A percentile compares a stretch with the other conserved stretches of the same genome.
phyloP scores from a whole-genome alignment of 2,329 filamentous ascomycete genomes.

The Orbilia brochopaga region DNA sequence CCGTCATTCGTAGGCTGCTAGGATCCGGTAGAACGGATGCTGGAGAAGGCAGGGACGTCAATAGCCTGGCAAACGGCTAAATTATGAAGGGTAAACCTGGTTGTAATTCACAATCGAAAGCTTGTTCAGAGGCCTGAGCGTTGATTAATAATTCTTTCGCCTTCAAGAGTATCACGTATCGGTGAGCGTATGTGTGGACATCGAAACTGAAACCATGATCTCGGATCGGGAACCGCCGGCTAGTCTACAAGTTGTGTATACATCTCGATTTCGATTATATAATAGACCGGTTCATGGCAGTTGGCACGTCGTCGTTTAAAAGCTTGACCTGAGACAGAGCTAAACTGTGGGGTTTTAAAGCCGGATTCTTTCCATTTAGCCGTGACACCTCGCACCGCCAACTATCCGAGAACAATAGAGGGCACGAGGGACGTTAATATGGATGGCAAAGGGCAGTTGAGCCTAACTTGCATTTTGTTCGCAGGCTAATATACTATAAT shows the following conservation, averaged over 20 bases:
- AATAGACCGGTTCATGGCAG: not conserved
- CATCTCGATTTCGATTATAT: slow-evolving; percentile 5
- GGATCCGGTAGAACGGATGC: not conserved
- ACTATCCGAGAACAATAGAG: not conserved
- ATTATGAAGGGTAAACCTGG: not conserved
- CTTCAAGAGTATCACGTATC: no score
- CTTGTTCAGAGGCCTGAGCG: slow-evolving; percentile 7
- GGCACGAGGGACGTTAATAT: not conserved
- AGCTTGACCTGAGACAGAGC: not conserved
- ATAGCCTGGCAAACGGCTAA: slow-evolving; percentile 21
- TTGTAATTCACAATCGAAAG: not conserved
- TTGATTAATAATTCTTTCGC: no score
- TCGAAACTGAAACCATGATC: no score
- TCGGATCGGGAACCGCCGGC: no score
- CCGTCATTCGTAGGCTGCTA: not conserved
- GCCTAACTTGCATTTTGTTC: no score
- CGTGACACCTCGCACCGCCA: slow-evolving; percentile 4
- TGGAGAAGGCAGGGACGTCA: not conserved
- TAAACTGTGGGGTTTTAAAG: slow-evolving; percentile 30
- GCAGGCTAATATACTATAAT: no score
- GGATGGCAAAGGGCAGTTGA: no score
- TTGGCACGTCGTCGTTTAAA: not conserved
- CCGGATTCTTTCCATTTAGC: slow-evolving; percentile 26
- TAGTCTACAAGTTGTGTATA: no score
- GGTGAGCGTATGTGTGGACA: no score